Evolutionary conservation across 2,329 filamentous ascomycete genomes (phyloP), one percentile per base, ranked within the genome.

Genomic region (Ciborinia camelliae): DNA sequence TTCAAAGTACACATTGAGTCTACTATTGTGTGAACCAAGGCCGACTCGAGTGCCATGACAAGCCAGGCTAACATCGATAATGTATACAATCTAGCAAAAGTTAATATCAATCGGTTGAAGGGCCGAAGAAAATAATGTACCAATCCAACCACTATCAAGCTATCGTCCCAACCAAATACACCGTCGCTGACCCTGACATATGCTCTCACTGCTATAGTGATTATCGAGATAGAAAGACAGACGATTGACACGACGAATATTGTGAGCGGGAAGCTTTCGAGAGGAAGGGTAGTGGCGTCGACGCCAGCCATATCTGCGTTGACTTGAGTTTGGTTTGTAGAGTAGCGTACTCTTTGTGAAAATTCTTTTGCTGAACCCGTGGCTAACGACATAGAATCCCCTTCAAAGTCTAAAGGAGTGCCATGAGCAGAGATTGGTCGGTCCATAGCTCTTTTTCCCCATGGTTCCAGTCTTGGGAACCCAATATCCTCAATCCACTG

Each of bases 1-100:
- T 9, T 23, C 32, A 45, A 71, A 53, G 39, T 60, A 65, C 4
- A 35, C 26, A 39, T 69, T 71, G 1, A 71, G 30, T 7, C 68
- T 45, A 18, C n/a, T 45, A 30, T 71, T 64, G 14, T 28, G 53
- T 35, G 63, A 57, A n/a, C 70, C 69, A n/a, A 71, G 66, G 30
- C 70, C 70, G 10, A 67, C 51, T 20, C 61, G 66, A 47, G 68
- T 62, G 2, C 70, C 69, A 51, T 65, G 37, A 41, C 69, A 71
- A 30, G 70, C 68, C 9, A 73, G 64, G 43, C 39, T 63, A n/a
- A 71, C 67, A 41, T 63, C 61, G 12, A 57, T 15, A n/a, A 47
- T 18, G 30, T 23, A 63, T 23, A 55, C 50, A 6, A 63, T 45
- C 61, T 61, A 50, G 55, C 26, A 39, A 39, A 15, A 18, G 9